Evolutionary conservation across 805 yeast species (phyloP).

Genomic region (Huiozyma sinensis): DNA sequence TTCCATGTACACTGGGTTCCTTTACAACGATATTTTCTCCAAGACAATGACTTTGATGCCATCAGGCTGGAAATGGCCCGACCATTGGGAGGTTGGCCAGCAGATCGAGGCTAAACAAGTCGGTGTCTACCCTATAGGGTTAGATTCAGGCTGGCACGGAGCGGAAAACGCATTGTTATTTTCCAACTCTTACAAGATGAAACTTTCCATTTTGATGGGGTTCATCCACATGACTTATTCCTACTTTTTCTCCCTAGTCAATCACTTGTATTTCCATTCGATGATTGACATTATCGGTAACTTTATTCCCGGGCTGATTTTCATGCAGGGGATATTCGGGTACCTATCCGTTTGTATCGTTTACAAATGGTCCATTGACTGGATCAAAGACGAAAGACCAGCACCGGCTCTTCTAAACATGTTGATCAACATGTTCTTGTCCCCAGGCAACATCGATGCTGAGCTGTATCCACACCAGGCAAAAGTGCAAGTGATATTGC

Average conservation of each 20-base stretch:
- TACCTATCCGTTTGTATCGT: slow-evolving; percentile 55
- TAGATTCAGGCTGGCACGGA: slow-evolving; percentile 76
- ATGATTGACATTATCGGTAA: slow-evolving; percentile 60
- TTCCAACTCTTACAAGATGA: slow-evolving; percentile 69
- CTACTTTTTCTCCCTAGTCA: slow-evolving; percentile 54
- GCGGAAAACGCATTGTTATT: slow-evolving; percentile 60
- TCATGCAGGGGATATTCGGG: slow-evolving; percentile 71
- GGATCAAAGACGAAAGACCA: slow-evolving; percentile 49
- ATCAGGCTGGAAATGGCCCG: slow-evolving; percentile 64
- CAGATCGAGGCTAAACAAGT: slow-evolving; percentile 36
- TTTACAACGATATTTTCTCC: slow-evolving; percentile 65
- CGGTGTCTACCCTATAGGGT: slow-evolving; percentile 51
- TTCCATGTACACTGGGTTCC: slow-evolving; percentile 64
- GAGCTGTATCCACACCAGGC: slow-evolving; percentile 58
- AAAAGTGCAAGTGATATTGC: slow-evolving; percentile 44
- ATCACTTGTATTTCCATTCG: slow-evolving; percentile 46
- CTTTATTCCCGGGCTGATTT: slow-evolving; percentile 61
- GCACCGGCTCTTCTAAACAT: slow-evolving; percentile 68
- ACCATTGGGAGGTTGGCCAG: slow-evolving; percentile 39
- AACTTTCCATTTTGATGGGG: slow-evolving; percentile 65
- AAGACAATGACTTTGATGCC: slow-evolving; percentile 56
- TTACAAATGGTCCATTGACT: slow-evolving; percentile 66
- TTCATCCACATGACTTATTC: slow-evolving; percentile 68
- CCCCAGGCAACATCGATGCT: slow-evolving; percentile 62
- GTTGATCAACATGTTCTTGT: slow-evolving; percentile 64